Evolutionary conservation across 192 early-diverging fungal species (phyloP), one percentile per base, ranked within the genome.

Genomic region (Gonapodya prolifera): DNA sequence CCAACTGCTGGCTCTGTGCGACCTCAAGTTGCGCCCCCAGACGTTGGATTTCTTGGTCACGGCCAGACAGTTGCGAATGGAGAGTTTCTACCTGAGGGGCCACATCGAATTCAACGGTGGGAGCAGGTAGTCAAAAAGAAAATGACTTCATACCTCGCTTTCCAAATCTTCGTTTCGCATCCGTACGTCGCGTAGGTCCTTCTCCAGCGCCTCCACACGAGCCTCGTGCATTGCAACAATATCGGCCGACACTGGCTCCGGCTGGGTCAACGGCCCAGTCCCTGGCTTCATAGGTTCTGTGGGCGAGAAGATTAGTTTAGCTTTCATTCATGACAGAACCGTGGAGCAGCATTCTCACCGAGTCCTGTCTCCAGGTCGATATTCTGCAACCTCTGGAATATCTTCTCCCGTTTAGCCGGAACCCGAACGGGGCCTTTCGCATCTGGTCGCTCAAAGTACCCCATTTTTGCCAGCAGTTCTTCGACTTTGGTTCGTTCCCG

Each of bases 321-420:
- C 35, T 16, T 2, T 34, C 77, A 17, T 2, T 34, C 69, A 33
- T 16, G 35, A 28, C 18, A 1, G n/a, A 17, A 34, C 30, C 2
- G 78, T 1, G n/a, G 74, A 30, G 1, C 18, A 29, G 2, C 23
- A 30, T 70, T 1, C 77, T 29, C 78, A 85, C 82, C 82, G 16
- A 85, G 75, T 1, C 87, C 87, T 1, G 87, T 88, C 75, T 86
- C 86, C 28, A 88, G 35, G 70, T 88, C 87, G 77, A 88, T 86
- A 74, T 87, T 87, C 78, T 85, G 87, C 70, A 88, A 78, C 75
- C 83, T 80, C 76, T 87, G 79, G 71, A 83, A 83, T 29, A 87
- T 16, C 76, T 86, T 85, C 75, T 81, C 82, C 29, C 69, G 8
- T 28, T 77, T 78, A 23, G 28, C 32, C 17, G 30, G 75, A 73